Conservation (phyloP, 2,329 filamentous ascomycete genomes). For the Colletotrichum eremochloae region DNA sequence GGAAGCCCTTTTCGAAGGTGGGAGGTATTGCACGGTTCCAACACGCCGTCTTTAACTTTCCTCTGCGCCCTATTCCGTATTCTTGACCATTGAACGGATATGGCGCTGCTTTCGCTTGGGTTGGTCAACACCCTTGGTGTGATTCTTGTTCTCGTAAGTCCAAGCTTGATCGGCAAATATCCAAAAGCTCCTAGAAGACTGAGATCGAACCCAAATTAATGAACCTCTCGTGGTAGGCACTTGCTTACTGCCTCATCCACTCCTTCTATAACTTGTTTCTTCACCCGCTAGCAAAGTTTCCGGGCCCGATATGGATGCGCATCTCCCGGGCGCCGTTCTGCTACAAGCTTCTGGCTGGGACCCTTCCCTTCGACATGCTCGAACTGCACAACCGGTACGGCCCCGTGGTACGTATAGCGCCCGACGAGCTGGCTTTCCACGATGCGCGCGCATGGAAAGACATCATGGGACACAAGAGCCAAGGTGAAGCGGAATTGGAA, state of each 20-base stretch:
- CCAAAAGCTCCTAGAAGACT: neutral
- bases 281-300: slow-evolving; percentile 50
- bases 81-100: neutral
- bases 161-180: neutral
- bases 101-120: slow-evolving; percentile 26
- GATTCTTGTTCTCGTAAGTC: slow-evolving; percentile 24
- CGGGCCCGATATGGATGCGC: slow-evolving; percentile 46
- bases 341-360: slow-evolving; percentile 43
- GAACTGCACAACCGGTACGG: slow-evolving; percentile 57
- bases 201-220: neutral
- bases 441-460: slow-evolving; percentile 55
- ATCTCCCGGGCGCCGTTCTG: slow-evolving; percentile 18
- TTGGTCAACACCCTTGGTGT: slow-evolving; percentile 26
- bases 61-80: slow-evolving; percentile 2
- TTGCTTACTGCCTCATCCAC: slow-evolving; percentile 10
- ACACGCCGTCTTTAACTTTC: neutral
- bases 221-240: slow-evolving; percentile 12
- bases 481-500: slow-evolving; percentile 35
- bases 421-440: slow-evolving; percentile 61
- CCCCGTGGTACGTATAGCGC: slow-evolving; percentile 60
- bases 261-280: slow-evolving; percentile 48
- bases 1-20: slow-evolving; percentile 1
- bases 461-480: slow-evolving; percentile 53
- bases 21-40: neutral
- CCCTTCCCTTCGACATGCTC: slow-evolving; percentile 47